phyloP scores from a whole-genome alignment of 805 yeast species.

The Candida caryicola region DNA sequence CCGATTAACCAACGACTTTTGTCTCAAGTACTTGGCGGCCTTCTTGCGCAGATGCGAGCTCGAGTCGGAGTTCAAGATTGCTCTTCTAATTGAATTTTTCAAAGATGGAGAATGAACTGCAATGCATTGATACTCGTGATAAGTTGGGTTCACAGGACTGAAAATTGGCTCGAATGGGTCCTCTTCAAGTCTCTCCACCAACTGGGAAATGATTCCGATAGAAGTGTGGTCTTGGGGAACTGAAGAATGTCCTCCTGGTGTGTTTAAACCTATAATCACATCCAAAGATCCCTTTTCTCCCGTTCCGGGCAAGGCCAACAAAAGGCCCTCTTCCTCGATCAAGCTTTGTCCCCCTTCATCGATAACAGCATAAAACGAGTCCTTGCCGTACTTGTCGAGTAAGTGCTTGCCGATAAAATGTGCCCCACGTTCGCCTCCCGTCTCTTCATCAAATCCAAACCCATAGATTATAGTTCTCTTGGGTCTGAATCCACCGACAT shows the following conservation, averaged over 20 bases:
- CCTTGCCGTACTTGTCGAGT: slow-evolving; percentile 11
- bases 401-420: slow-evolving; percentile 7
- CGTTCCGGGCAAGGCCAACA: slow-evolving; percentile 20
- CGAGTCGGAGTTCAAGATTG: slow-evolving; percentile 34
- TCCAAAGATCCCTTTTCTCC: slow-evolving; percentile 17
- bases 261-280: slow-evolving; percentile 15
- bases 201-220: slow-evolving; percentile 26
- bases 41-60: slow-evolving; percentile 32
- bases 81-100: slow-evolving; percentile 19
- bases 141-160: slow-evolving; percentile 24
- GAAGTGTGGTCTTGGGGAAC: slow-evolving; percentile 29
- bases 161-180: slow-evolving; percentile 20
- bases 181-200: slow-evolving; percentile 18
- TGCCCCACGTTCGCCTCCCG: slow-evolving; percentile 15
- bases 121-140: slow-evolving; percentile 25
- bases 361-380: slow-evolving; percentile 14
- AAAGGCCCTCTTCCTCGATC: slow-evolving; percentile 12
- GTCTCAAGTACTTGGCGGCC: slow-evolving; percentile 29
- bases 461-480: slow-evolving; percentile 14
- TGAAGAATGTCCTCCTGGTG: slow-evolving; percentile 31
- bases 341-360: slow-evolving; percentile 20
- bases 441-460: slow-evolving; percentile 19
- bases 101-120: slow-evolving; percentile 27
- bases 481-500: slow-evolving; percentile 11
- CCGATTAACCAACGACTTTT: slow-evolving; percentile 17